Base-by-base conservation (phyloP, 192 early-diverging fungal species). In the Coemansia sp. region DNA sequence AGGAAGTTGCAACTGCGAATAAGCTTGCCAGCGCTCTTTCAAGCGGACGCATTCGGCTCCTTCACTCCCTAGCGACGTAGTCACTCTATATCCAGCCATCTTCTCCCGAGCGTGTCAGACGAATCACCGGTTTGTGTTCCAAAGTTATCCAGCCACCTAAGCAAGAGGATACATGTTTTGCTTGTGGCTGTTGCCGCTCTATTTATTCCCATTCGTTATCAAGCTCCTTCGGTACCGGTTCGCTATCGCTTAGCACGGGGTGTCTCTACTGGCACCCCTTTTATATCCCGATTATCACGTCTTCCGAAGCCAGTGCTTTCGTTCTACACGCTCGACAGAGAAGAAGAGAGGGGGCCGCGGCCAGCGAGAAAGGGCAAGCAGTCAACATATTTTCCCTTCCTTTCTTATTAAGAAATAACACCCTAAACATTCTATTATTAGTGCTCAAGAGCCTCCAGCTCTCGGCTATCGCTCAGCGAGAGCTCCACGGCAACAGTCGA, bases 401-500 rank as follows among this genome's bases (percentile, higher is more conserved):
- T 32, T 6, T 27, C 14, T n/a, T 32, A 31, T 6, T 14, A 43
- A 43, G 8, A 57, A 0, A 36, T 11, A 38, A 29, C n/a, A n/a
- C n/a, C n/a, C n/a, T n/a, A n/a, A n/a, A n/a, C n/a, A n/a, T n/a
- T n/a, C 41, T 24, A 60, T 42, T 9, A 6, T 35, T 59, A 39
- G 20, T 15, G 22, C 10, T 11, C 32, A n/a, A 40, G 31, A 36
- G 17, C 6, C 15, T 9, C 14, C 43, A 38, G 29, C n/a, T 22
- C 19, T 10, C 9, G 22, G 6, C 46, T 42, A 51, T 58, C 25
- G 6, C 27, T 54, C 27, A 80, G 40, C n/a, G 68, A 71, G 7
- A 80, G 59, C 41, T 80, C 77, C 1, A 74, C 65, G 11, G 67
- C 14, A 32, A 79, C 70, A 19, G 35, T 37, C 9, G 45, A 17